phyloP scores from a whole-genome alignment of 305 asterid species.

The Fraxinus velutina region DNA sequence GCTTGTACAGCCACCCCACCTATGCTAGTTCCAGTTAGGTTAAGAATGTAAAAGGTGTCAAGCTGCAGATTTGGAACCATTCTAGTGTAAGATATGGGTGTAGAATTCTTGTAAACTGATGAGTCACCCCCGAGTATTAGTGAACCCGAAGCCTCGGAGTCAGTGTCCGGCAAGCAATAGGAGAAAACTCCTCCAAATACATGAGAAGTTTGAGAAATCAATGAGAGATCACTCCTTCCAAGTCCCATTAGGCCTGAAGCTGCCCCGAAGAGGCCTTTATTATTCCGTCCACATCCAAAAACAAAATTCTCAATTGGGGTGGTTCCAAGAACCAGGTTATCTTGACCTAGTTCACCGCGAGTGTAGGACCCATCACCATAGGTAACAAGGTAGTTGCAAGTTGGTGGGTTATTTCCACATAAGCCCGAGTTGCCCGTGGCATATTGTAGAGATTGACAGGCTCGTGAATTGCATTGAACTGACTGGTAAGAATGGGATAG shows the following conservation, averaged over 20 bases:
- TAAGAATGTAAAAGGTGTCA: slow-evolving; percentile 54
- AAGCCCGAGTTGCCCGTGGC: slow-evolving; percentile 53
- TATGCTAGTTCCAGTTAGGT: slow-evolving; percentile 56
- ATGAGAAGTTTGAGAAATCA: slow-evolving; percentile 57
- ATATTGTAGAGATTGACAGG: slow-evolving; percentile 52
- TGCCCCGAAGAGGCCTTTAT: slow-evolving; percentile 70
- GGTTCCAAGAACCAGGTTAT: slow-evolving; percentile 48
- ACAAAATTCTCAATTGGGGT: slow-evolving; percentile 40
- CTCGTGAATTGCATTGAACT: slow-evolving; percentile 51
- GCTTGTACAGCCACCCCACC: slow-evolving; percentile 51
- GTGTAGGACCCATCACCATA: slow-evolving; percentile 90
- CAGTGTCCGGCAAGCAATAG: slow-evolving; percentile 68
- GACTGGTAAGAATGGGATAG: slow-evolving; percentile 55
- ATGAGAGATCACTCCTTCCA: slow-evolving; percentile 70
- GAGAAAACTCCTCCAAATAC: slow-evolving; percentile 69
- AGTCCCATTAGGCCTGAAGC: slow-evolving; percentile 87
- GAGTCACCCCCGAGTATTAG: slow-evolving; percentile 51
- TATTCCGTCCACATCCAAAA: slow-evolving; percentile 71
- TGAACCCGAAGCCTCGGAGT: slow-evolving; percentile 55
- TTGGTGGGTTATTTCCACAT: slow-evolving; percentile 39
- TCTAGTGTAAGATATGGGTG: slow-evolving; percentile 59
- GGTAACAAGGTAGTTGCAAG: slow-evolving; percentile 54
- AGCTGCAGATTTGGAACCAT: slow-evolving; percentile 57
- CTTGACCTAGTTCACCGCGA: slow-evolving; percentile 61
- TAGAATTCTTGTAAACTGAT: slow-evolving; percentile 45